Evolutionary conservation across 352 stramenopile species (phyloP).

Genomic region (Globisporangium okanoganense): DNA sequence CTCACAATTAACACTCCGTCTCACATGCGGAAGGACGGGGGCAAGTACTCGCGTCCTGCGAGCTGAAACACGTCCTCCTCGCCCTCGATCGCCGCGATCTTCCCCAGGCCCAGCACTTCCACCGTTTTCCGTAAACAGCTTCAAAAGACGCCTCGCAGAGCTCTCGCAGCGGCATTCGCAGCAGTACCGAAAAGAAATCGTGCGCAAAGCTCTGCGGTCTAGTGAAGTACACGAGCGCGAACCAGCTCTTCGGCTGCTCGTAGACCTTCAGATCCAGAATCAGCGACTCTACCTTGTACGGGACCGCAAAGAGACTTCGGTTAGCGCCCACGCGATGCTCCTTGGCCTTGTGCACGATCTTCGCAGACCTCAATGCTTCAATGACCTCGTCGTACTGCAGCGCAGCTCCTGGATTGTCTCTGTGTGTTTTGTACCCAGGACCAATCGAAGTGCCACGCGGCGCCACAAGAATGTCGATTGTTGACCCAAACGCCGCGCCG

Average conservation of each 20-base stretch:
- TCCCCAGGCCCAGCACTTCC: constrained; percentile 28
- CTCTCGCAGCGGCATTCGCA: constrained; percentile 41
- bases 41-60: constrained; percentile 38
- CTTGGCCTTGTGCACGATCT: constrained; percentile 26
- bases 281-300: constrained; percentile 50
- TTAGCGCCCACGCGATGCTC: constrained; percentile 32
- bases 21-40: constrained; percentile 20
- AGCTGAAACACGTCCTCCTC: constrained; percentile 68
- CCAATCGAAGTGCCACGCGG: constrained; percentile 14
- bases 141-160: constrained; percentile 54
- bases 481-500: constrained; percentile 61
- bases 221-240: constrained; percentile 75
- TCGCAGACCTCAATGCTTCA: constrained; percentile 29
- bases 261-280: constrained; percentile 76
- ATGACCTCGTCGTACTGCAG: constrained; percentile 31
- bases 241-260: constrained; percentile 48
- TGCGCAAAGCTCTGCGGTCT: constrained; percentile 52
- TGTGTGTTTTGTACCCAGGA: not conserved
- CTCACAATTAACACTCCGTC: not conserved
- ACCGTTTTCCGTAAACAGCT: constrained; percentile 35
- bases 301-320: constrained; percentile 48
- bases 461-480: constrained; percentile 64
- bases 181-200: constrained; percentile 37
- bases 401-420: not conserved
- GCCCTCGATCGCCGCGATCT: constrained; percentile 32